Evolutionary conservation across 495 filamentous ascomycete genomes (phyloP).

Genomic region (Hypoxylon fuscum): DNA sequence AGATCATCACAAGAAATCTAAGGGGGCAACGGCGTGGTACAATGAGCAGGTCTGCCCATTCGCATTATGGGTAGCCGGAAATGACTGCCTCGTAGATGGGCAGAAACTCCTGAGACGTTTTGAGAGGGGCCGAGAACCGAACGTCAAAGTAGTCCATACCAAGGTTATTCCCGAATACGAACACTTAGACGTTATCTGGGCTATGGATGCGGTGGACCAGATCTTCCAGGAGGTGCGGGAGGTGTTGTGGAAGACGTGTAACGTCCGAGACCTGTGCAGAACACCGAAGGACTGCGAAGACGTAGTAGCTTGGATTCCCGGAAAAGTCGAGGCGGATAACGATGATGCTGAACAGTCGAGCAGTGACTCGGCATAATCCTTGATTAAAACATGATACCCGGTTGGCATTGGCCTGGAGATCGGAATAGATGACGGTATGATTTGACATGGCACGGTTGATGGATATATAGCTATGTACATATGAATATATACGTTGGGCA

Average conservation of each 20-base stretch:
- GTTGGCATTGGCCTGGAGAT: conserved; percentile 5
- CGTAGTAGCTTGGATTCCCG: conserved; percentile 47
- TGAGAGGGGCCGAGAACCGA: conserved; percentile 79
- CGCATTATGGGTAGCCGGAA: conserved; percentile 87
- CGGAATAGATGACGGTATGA: not conserved
- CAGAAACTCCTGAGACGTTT: conserved; percentile 76
- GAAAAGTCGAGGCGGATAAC: conserved; percentile 10
- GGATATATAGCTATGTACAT: conserved; percentile 22
- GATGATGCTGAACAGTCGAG: conserved; percentile 42
- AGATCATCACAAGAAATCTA: conserved; percentile 43
- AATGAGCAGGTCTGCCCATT: conserved; percentile 81
- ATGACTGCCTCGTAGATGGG: conserved; percentile 87
- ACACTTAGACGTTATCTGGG: conserved; percentile 96
- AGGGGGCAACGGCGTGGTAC: conserved; percentile 76
- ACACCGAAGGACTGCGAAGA: conserved; percentile 71
- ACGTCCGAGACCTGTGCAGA: conserved; percentile 65
- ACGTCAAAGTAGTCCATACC: conserved; percentile 80
- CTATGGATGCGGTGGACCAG: conserved; percentile 85
- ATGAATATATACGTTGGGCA: no score
- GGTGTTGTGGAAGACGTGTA: conserved; percentile 79
- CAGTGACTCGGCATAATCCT: conserved; percentile 41
- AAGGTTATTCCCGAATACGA: conserved; percentile 92
- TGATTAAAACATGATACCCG: conserved; percentile 34
- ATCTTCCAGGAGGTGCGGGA: conserved; percentile 84
- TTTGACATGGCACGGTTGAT: conserved; percentile 2